A percentile compares a stretch with the other conserved stretches of the same genome.
These are phyloP conservation scores for Cryptosporidium xiaoi DNA, from an alignment of 169 alveolate genomes.

Conservation along the genomic window DNA sequence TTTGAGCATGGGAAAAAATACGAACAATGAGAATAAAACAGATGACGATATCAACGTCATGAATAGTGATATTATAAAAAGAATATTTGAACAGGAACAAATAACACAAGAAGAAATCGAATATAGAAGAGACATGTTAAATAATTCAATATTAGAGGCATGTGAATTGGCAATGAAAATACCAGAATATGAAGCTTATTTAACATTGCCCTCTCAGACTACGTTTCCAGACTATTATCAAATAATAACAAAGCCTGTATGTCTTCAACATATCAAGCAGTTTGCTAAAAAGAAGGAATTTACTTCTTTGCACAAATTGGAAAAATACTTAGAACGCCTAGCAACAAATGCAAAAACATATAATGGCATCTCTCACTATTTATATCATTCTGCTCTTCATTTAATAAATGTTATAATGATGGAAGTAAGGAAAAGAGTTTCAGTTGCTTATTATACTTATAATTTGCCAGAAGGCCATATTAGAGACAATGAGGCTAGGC, in stretches of 20 bases:
- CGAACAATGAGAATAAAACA: not conserved
- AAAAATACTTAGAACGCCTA: conserved; percentile 53
- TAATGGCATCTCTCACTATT: conserved; percentile 40
- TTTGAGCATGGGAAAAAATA: too few relatives aligned
- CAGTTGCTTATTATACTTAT: conserved; percentile 64
- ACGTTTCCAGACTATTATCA: conserved; percentile 66
- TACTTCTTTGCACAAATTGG: conserved; percentile 62
- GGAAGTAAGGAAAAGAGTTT: conserved; percentile 60
- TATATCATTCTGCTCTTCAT: conserved; percentile 72
- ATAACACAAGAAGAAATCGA: conserved; percentile 62
- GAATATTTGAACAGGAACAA: conserved; percentile 16
- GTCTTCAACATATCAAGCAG: conserved; percentile 48
- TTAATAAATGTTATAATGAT: conserved; percentile 33
- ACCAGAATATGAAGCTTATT: conserved; percentile 57
- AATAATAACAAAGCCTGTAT: conserved; percentile 54
- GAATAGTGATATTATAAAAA: too few relatives aligned
- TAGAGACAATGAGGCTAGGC: conserved; percentile 67
- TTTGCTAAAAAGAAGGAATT: conserved; percentile 65
- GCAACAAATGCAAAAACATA: conserved; percentile 63
- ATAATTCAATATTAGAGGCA: conserved; percentile 48
- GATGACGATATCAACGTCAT: too few relatives aligned
- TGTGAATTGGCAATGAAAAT: conserved; percentile 54
- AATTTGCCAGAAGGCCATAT: conserved; percentile 68
- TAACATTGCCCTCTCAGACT: conserved; percentile 38
- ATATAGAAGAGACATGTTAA: conserved; percentile 34